Evolutionary conservation across 257 asterid species (phyloP).

Genomic region (Solanum gandarillasii): DNA sequence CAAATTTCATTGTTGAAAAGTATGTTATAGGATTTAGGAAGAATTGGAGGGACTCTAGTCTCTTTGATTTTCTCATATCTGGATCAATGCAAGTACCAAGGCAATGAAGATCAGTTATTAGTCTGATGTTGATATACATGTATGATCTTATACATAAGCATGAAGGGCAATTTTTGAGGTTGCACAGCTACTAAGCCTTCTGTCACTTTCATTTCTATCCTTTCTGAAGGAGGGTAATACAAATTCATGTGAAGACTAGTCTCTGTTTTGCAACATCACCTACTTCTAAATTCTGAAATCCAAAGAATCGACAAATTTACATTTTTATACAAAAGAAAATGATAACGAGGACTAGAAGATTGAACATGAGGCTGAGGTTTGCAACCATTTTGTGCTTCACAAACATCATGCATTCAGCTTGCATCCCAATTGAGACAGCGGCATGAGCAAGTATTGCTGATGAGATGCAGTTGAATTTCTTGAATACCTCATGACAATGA

Average conservation of each 20-base stretch:
- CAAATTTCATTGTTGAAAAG: neutral
- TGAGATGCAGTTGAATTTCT: neutral
- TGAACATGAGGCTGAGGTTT: neutral
- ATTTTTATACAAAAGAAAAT: neutral
- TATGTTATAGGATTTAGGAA: neutral
- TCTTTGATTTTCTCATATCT: neutral
- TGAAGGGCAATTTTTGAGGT: neutral
- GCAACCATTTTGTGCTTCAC: neutral
- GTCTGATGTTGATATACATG: neutral
- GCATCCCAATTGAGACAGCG: neutral
- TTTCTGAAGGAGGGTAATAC: neutral
- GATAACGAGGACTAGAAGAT: neutral
- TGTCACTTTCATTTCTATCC: neutral
- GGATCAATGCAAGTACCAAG: neutral
- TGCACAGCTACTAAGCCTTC: neutral
- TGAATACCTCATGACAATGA: neutral
- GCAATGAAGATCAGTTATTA: neutral
- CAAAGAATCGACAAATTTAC: neutral
- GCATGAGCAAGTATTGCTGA: neutral
- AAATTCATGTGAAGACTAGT: neutral
- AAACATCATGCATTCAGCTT: neutral
- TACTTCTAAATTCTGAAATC: neutral
- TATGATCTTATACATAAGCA: neutral
- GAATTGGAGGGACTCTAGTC: neutral
- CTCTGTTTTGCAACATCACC: neutral